These are phyloP conservation scores for Podosphaera xanthii DNA, from an alignment of 2,329 filamentous ascomycete species.

Conservation along the genomic window DNA sequence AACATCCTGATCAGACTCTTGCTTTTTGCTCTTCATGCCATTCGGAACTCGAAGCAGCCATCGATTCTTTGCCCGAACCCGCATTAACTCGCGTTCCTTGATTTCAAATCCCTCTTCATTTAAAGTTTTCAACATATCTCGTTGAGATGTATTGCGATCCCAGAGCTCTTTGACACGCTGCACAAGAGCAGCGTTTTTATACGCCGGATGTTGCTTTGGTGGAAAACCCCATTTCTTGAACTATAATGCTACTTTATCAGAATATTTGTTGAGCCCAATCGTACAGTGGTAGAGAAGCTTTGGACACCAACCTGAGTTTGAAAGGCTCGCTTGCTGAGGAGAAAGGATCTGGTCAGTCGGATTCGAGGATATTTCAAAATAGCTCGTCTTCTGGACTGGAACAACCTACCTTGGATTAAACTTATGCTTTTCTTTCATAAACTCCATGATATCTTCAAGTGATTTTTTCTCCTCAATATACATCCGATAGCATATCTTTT, in stretches of 20 bases:
- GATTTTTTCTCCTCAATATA: slow-evolving; percentile 57
- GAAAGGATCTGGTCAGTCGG: slow-evolving; percentile 5
- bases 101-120: slow-evolving; percentile 52
- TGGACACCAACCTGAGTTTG: slow-evolving; percentile 30
- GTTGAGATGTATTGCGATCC: slow-evolving; percentile 49
- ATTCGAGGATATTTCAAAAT: slow-evolving; percentile 3
- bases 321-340: slow-evolving; percentile 46
- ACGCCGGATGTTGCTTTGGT: slow-evolving; percentile 45
- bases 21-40: slow-evolving; percentile 26
- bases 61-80: slow-evolving; percentile 44
- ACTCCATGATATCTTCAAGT: slow-evolving; percentile 51
- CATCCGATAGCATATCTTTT: slow-evolving; percentile 41
- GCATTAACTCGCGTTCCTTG: slow-evolving; percentile 46
- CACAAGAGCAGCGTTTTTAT: slow-evolving; percentile 45
- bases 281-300: not conserved
- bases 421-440: slow-evolving; percentile 38
- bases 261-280: not conserved
- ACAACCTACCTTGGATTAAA: slow-evolving; percentile 45
- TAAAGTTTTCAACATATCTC: slow-evolving; percentile 49
- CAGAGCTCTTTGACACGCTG: slow-evolving; percentile 53
- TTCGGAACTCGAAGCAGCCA: slow-evolving; percentile 41
- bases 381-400: slow-evolving; percentile 2
- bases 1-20: slow-evolving; percentile 15
- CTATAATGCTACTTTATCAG: not conserved
- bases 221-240: slow-evolving; percentile 55